Base-by-base conservation (phyloP, 208 protist species). In the Porcisia deanei region DNA sequence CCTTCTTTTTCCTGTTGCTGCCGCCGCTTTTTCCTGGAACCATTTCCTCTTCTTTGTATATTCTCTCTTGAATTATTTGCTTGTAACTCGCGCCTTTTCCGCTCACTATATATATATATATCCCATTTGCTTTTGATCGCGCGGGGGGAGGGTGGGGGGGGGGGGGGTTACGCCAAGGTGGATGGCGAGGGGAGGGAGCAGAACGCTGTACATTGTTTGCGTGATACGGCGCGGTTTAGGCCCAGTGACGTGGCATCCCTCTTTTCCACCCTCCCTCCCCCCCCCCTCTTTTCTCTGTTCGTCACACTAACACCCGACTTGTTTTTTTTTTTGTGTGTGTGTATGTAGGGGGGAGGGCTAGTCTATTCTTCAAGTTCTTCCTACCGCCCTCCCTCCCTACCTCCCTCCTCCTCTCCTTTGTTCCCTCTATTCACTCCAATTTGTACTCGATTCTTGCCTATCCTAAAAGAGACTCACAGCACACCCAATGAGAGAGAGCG, bases 371-470 rank as follows among this genome's bases (percentile, higher is more conserved):
- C 25, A 20, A 5, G 3, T 37, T 59, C 20, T 25, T 25, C 25
- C 6, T 22, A 0, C 34, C 59, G 0, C 34, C 59, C 14, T 10
- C 12, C 34, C 9, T n/a, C 55, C 7, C n/a, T 18, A 1, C 16
- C 22, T 20, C 22, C 55, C 55, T 20, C 16, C 22, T 16, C 10
- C 20, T 47, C 20, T 12, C 25, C 20, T 16, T 47, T 7, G n/a
- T 1, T 49, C 47, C 22, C 22, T 47, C 22, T n/a, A 6, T 25
- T 25, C 43, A 7, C 43, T 52, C 63, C 22, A 14, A n/a, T 52
- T 43, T 67, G 63, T 67, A 67, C 63, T 12, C 39, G 63, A 67
- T 39, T 47, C 34, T n/a, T 43, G 63, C 47, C 63, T 43, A 67
- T 52, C 41, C 47, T 25, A 37, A 49, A 67, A n/a, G 7, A 67